Evolutionary conservation across 2,329 filamentous ascomycete species (phyloP), one percentile per base, ranked within the genome.

Genomic region (Pseudogymnoascus sp.): DNA sequence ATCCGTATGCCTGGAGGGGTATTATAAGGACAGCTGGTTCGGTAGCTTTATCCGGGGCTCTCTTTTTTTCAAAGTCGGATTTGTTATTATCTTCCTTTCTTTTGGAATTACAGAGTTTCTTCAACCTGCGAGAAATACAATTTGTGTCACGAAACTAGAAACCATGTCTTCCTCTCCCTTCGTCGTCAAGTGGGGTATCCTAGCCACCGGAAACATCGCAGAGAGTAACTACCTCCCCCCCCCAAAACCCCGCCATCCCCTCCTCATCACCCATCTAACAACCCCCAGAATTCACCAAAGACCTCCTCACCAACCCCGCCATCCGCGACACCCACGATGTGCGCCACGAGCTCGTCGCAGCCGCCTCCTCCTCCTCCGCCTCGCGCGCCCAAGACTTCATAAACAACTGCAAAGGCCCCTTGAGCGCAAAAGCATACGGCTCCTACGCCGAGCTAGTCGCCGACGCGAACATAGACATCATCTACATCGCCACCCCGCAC

Each of bases 401-500:
- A 63, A 76, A 81, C 51, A 80, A 84, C 39, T 77, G 82, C 23
- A 79, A 80, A 61, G 80, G 83, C 28, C 82, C 85, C 1, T 74
- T 79, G 2, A 75, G 80, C n/a, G 85, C 85, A 34, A 82, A 83
- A 66, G 83, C 85, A 11, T 89, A 90, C 69, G 85, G 84, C 61
- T 85, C 81, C 34, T 90, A 90, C 74, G 80, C 84, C 66, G 85
- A 87, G 65, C 79, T 90, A 13, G 86, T 88, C 6, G 77, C 80
- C 43, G 86, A 90, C 68, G 77, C 84, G 4, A 82, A 85, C 65
- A 80, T 90, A 64, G 86, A 90, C 71, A 84, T 90, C 64, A 77
- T 90, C 70, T 90, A 90, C 73, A 79, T 90, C 65, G 87, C 87
- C 4, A 90, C 88, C 3, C 88, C 88, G 4, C 87, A 90, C 75